Evolutionary conservation across 371 early-diverging fungal species (phyloP), one percentile per base, ranked within the genome.

Genomic region (Lichtheimia hyalospora): DNA sequence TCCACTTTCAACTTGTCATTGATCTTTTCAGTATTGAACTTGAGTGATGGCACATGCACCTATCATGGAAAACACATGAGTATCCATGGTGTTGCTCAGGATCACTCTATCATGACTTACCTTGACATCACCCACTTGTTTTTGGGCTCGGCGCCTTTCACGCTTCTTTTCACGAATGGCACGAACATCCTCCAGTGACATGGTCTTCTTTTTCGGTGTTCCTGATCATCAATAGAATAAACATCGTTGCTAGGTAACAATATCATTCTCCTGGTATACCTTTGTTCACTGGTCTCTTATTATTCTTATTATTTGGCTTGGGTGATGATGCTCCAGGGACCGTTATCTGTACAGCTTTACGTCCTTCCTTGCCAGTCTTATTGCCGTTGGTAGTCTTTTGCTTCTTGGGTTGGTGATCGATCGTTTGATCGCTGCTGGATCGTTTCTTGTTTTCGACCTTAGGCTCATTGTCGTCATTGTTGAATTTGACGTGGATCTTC

Each of bases 401-500:
- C 34, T 34, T 34, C 34, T 34, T 34, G 34, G 6, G 34, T 10
- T 34, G 34, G 34, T 34, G 34, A 34, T 34, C 34, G 34, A 34
- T 34, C 34, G 34, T 8, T 34, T 6, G 34, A 34, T 34, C 34
- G 34, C 34, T 34, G 34, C 10, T 34, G 34, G 34, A 34, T 34
- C 34, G 34, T 8, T 34, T 48, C 28, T 62, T 63, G n/a, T 64
- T 62, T n/a, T 57, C 52, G 16, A 44, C 49, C 5, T 57, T 52
- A 40, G 12, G 49, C 49, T 10, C 15, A 2, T 55, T 43, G 28
- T 54, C 56, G 49, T 63, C 54, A 51, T 69, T 65, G 43, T 70
- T 74, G 53, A 79, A 79, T 7, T 64, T 74, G 25, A 79, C 64
- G 52, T 79, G 79, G 5, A 64, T 14, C 50, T 79, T 79, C 20